These are phyloP conservation scores for Potentilla sterilis DNA, from an alignment of 306 rosid genomes.

Conservation along the genomic window DNA sequence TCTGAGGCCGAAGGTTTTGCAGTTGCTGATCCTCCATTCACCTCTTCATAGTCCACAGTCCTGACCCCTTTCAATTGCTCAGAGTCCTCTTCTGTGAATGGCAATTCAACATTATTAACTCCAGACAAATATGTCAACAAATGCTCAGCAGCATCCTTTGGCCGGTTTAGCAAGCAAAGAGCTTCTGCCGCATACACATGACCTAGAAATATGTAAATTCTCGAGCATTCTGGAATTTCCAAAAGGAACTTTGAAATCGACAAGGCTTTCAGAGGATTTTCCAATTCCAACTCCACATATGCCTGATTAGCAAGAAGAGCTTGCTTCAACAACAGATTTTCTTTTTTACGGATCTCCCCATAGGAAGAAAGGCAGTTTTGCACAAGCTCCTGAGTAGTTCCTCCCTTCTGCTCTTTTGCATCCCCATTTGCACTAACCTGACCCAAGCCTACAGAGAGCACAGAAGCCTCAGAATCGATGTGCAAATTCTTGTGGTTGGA, in stretches of 20 bases:
- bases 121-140: slow-evolving; percentile 69
- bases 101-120: slow-evolving; percentile 54
- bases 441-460: slow-evolving; percentile 48
- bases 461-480: slow-evolving; percentile 62
- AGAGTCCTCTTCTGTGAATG: slow-evolving; percentile 76
- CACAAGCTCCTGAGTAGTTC: slow-evolving; percentile 70
- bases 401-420: slow-evolving; percentile 80
- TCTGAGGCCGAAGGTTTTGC: slow-evolving; percentile 50
- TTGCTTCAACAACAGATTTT: slow-evolving; percentile 75
- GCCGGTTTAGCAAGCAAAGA: slow-evolving; percentile 80
- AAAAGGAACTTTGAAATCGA: slow-evolving; percentile 59
- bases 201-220: slow-evolving; percentile 75
- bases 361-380: slow-evolving; percentile 77
- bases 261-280: slow-evolving; percentile 74
- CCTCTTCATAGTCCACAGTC: slow-evolving; percentile 65
- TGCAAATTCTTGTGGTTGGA: slow-evolving; percentile 56
- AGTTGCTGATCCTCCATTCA: slow-evolving; percentile 52
- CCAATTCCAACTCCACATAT: slow-evolving; percentile 84
- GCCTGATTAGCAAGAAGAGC: slow-evolving; percentile 87
- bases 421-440: slow-evolving; percentile 79
- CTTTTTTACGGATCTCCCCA: slow-evolving; percentile 62
- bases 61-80: slow-evolving; percentile 61
- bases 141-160: slow-evolving; percentile 82
- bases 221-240: slow-evolving; percentile 83
- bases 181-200: slow-evolving; percentile 94